Base-by-base conservation (phyloP, 345 rosid species). In the Streptanthus diversifolius region DNA sequence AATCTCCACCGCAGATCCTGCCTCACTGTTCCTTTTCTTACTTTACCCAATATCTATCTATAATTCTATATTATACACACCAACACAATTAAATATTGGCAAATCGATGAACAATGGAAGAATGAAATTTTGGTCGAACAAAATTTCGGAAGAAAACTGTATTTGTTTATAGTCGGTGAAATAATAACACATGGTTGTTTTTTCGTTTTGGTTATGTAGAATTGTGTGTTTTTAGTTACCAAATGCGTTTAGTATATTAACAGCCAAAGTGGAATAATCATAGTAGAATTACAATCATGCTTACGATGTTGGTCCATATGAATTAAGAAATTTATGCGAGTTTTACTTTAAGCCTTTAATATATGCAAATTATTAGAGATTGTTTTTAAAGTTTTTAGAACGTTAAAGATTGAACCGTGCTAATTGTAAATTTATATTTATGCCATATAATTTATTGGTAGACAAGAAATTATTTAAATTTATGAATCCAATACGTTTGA, bases 1-100 rank as follows among this genome's bases (percentile, higher is more conserved):
- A 77, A 77, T 77, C 80, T 63, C 67, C 62, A 77, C 80, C 80
- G 76, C 72, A 77, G 72, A 71, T 77, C 41, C 80, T 76, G 75
- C 67, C 75, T 66, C 67, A 47, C 68, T 77, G 72, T 77, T 77
- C 24, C 66, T 76, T 76, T 43, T 32, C 54, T 54, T 33, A n/a
- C 75, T 76, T 63, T 63, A 24, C 71, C 63, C 73, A 68, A 45
- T 33, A 21, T 59, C 64, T 21, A 35, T 36, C 9, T 45, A 14
- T 14, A 25, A 27, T 66, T 64, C 21, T 56, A 21, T 27, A 35
- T 44, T 56, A 43, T 8, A 35, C 15, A 22, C 4, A 32, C 5
- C 48, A 69, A 68, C 15, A 57, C 57, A 35, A 21, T 56, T 52
- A 14, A 19, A 18, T n/a, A 19, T 41, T 27, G 2, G 17, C 37